A percentile compares a stretch with the other conserved stretches of the same genome.
Evolutionary conservation across 768 basidiomycete genomes (phyloP).

Genomic region (Mrakia frigida): DNA sequence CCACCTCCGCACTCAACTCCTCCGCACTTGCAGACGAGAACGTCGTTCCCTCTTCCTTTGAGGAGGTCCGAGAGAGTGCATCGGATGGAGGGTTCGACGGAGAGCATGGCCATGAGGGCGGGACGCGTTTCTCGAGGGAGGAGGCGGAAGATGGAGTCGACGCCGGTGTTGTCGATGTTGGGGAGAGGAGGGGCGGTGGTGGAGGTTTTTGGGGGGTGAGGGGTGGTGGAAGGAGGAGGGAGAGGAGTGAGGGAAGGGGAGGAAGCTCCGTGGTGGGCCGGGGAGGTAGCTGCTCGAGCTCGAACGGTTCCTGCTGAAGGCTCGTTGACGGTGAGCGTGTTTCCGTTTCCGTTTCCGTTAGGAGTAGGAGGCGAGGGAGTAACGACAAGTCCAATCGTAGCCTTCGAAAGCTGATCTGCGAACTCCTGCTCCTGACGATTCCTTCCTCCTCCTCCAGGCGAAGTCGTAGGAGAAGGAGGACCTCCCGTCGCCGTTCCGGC

Average conservation of each 20-base stretch:
- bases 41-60: conserved; percentile 69
- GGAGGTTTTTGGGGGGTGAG: conserved; percentile 44
- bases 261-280: background rate
- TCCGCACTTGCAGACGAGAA: conserved; percentile 74
- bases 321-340: background rate
- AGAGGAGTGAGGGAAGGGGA: conserved; percentile 21
- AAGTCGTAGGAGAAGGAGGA: background rate
- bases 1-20: conserved; percentile 47
- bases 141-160: conserved; percentile 93
- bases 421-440: conserved; percentile 4
- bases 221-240: conserved; percentile 11
- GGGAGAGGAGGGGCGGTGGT: conserved; percentile 81
- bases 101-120: conserved; percentile 88
- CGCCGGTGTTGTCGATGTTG: conserved; percentile 73
- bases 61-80: conserved; percentile 90
- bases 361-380: conserved; percentile 8
- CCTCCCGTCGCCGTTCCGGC: conserved; percentile 8
- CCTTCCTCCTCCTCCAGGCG: conserved; percentile 11
- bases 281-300: conserved; percentile 36
- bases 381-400: conserved; percentile 13
- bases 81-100: conserved; percentile 77
- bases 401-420: conserved; percentile 2
- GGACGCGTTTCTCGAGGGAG: conserved; percentile 87
- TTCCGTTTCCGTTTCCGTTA: background rate
- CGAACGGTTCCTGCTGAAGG: conserved; percentile 4